A percentile compares a stretch with the other conserved stretches of the same genome.
Conservation (phyloP, 352 stramenopile genomes). For the Aphanomyces invadans region DNA sequence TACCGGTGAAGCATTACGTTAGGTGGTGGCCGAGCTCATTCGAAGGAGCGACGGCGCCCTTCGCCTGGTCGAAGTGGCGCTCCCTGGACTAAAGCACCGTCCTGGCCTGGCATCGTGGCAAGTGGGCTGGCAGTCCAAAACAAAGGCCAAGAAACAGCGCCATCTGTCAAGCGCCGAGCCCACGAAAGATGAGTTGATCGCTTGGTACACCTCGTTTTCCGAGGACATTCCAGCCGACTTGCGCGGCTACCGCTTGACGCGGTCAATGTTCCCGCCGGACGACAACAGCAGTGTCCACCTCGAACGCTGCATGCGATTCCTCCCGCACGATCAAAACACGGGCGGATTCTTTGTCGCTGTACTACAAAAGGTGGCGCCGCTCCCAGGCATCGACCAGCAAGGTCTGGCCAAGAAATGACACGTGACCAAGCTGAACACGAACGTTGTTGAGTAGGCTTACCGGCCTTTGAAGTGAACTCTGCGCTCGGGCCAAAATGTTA, state of each 20-base stretch:
- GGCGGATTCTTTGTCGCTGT: conserved; percentile 90
- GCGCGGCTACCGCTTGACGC: conserved; percentile 25
- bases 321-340: conserved; percentile 89
- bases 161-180: conserved; percentile 24
- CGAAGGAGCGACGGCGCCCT: conserved; percentile 44
- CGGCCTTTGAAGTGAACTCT: conserved; percentile 15
- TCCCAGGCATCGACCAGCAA: conserved; percentile 9
- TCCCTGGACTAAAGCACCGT: conserved; percentile 19
- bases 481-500: conserved; percentile 19
- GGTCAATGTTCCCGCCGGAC: conserved; percentile 41
- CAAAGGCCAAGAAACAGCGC: conserved; percentile 35
- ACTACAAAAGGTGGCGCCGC: conserved; percentile 45
- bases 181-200: neutral
- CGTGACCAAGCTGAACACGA: neutral
- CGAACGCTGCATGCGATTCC: conserved; percentile 74
- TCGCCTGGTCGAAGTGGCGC: conserved; percentile 47
- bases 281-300: conserved; percentile 36
- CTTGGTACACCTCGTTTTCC: conserved; percentile 26
- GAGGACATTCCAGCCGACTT: conserved; percentile 28
- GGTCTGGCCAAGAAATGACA: neutral
- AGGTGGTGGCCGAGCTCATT: conserved; percentile 79
- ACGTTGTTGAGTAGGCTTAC: neutral
- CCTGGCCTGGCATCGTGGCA: conserved; percentile 31
- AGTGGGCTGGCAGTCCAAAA: conserved; percentile 59
- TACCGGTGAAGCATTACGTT: no score